Evolutionary conservation across 352 stramenopile genomes (phyloP), one percentile per base, ranked within the genome.

Genomic region (Phytopythium mirpurense): DNA sequence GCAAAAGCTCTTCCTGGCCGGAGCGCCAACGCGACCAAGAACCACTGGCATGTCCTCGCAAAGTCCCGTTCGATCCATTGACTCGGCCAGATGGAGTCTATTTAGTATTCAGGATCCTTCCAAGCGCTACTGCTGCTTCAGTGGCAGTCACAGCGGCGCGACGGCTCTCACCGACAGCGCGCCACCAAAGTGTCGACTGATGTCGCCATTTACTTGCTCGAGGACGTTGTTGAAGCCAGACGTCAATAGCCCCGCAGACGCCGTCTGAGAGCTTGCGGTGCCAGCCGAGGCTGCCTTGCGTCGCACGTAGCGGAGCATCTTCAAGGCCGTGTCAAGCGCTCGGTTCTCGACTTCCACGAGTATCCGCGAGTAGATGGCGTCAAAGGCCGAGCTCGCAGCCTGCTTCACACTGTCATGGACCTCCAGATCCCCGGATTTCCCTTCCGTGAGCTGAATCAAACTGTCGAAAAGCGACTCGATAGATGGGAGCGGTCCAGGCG

Each of bases 341-440:
- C 59, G 62, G 21, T 62, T 67, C 51, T 93, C 83, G 27, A 93
- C 69, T 42, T 93, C 83, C 16, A 86, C 36, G 34, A 90, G 63
- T 37, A 90, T 82, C 5, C 83, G 72, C 1, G 72, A 83, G 59
- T 88, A 89, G 23, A 93, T 83, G 16, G 80, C 64, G 59, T 93
- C 80, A 31, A 93, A 90, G 11, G 65, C 69, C 34, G 62, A 48
- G 24, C 51, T 57, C 10, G 27, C 53, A 10, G 51, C 31, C 18
- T 27, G 8, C 18, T 32, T 32, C 5, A 34, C 19, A 4, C 26
- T 18, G 3, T 40, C 8, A 12, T 51, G 27, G 31, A 29, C 46
- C 5, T 8, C 31, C 1, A n/a, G 34, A 6, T 38, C n/a, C 6
- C 18, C 31, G 18, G 35, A 11, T 5, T 12, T 11, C 4, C 19